Evolutionary conservation across 2,329 filamentous ascomycete genomes (phyloP).

Genomic region (Xylaria sp.): DNA sequence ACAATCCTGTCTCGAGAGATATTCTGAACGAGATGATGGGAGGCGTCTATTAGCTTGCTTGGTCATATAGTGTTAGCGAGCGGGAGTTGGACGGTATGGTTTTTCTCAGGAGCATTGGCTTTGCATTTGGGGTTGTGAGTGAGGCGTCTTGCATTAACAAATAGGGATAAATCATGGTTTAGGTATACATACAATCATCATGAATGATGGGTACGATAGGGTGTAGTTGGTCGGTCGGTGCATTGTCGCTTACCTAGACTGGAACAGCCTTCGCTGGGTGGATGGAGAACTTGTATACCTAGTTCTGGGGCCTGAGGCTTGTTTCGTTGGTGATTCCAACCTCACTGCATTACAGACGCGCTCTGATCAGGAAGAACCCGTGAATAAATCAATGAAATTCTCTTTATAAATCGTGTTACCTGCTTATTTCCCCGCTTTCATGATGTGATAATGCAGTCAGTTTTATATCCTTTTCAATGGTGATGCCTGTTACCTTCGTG

Average conservation of each 20-base stretch:
- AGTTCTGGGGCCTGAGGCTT: background rate
- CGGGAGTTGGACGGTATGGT: slow-evolving; percentile 1
- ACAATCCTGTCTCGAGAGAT: slow-evolving; percentile 76
- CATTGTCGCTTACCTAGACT: background rate
- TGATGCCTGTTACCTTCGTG: too few species aligned
- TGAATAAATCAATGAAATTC: too few species aligned
- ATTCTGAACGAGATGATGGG: slow-evolving; percentile 76
- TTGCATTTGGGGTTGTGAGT: background rate
- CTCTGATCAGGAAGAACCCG: background rate
- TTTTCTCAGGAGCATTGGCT: slow-evolving; percentile 9
- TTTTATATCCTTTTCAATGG: background rate
- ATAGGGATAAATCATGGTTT: slow-evolving; percentile 22
- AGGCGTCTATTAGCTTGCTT: slow-evolving; percentile 40
- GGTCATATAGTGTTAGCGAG: background rate
- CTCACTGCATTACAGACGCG: background rate
- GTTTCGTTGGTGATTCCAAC: background rate
- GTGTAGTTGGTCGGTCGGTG: background rate
- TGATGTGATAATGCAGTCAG: background rate
- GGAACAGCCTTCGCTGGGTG: background rate
- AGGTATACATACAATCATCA: slow-evolving; percentile 3
- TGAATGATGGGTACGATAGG: slow-evolving; percentile 5
- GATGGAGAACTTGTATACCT: background rate
- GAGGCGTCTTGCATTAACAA: slow-evolving; percentile 13
- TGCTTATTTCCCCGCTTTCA: too few species aligned
- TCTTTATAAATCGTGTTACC: too few species aligned